Conservation (phyloP, 345 rosid species). For the Erodium maritimum region DNA sequence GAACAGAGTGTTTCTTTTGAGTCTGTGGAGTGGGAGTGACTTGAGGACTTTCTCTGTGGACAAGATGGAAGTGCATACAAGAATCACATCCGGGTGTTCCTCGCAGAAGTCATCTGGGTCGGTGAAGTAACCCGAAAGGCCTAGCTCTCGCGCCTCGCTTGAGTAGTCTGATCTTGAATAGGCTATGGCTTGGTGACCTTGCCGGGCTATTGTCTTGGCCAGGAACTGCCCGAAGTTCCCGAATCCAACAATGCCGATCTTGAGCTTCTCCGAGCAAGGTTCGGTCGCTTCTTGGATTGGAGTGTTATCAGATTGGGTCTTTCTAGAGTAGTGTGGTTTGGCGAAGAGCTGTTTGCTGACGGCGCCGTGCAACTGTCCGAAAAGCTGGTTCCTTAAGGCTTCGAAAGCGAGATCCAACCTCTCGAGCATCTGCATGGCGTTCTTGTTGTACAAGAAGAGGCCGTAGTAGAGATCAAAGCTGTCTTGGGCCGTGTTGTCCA, state of each 20-base stretch:
- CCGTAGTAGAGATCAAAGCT: constrained; percentile 82
- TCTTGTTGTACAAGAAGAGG: constrained; percentile 59
- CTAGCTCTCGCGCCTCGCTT: too few relatives aligned
- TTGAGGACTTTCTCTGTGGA: constrained; percentile 27
- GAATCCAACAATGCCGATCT: too few relatives aligned
- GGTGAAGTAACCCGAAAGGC: too few relatives aligned
- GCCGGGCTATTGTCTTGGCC: too few relatives aligned
- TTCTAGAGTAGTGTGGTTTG: neutral
- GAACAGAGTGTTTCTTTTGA: constrained; percentile 52
- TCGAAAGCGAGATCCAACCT: constrained; percentile 58
- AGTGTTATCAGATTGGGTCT: too few relatives aligned
- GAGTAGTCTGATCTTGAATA: too few relatives aligned
- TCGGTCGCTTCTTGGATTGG: too few relatives aligned
- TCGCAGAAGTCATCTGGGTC: too few relatives aligned
- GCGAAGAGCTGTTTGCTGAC: constrained; percentile 44
- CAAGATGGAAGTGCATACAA: neutral
- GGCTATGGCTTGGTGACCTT: too few relatives aligned
- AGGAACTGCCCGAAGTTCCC: too few relatives aligned
- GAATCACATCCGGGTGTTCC: too few relatives aligned
- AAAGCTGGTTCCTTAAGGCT: constrained; percentile 57
- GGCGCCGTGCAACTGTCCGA: constrained; percentile 48
- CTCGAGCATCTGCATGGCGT: constrained; percentile 82
- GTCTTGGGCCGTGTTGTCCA: constrained; percentile 69
- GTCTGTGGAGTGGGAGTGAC: constrained; percentile 45
- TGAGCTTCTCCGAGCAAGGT: too few relatives aligned